Conservation (phyloP, 768 basidiomycete species). For the Suillus clintonianus region DNA sequence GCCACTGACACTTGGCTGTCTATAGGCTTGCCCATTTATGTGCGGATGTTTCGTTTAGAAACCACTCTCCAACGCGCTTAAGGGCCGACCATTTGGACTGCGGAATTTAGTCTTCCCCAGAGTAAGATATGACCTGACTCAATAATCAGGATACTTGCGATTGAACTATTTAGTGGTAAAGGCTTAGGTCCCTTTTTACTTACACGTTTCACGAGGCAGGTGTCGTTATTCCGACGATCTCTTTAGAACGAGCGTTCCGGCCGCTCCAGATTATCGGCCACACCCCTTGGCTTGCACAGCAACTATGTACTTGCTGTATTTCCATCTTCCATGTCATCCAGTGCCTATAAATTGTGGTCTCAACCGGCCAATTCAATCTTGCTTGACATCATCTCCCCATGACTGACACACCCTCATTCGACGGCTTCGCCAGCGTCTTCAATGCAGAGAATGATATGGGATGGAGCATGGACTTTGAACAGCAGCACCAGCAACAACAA, state of each 20-base stretch:
- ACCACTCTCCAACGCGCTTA: not conserved
- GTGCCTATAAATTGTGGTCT: not conserved
- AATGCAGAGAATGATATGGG: not conserved
- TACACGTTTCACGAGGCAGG: not conserved
- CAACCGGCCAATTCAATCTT: not conserved
- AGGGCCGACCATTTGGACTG: not conserved
- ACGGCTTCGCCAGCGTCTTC: not conserved
- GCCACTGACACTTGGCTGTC: constrained; percentile 2
- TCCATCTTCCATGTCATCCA: not conserved
- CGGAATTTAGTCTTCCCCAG: not conserved
- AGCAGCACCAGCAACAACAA: too few species aligned
- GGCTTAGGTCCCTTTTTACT: not conserved
- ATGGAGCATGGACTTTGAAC: not conserved
- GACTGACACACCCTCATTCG: not conserved
- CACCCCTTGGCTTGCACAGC: constrained; percentile 6
- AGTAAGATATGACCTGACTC: not conserved
- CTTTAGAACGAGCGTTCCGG: not conserved
- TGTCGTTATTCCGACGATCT: not conserved
- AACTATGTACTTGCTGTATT: constrained; percentile 1
- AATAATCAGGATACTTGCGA: not conserved
- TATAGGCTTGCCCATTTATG: not conserved
- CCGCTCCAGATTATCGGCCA: not conserved
- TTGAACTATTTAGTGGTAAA: not conserved
- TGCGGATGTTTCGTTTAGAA: not conserved
- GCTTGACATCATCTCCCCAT: not conserved